Conservation (phyloP, 805 yeast genomes). For the Danielozyma ontarioensis region DNA sequence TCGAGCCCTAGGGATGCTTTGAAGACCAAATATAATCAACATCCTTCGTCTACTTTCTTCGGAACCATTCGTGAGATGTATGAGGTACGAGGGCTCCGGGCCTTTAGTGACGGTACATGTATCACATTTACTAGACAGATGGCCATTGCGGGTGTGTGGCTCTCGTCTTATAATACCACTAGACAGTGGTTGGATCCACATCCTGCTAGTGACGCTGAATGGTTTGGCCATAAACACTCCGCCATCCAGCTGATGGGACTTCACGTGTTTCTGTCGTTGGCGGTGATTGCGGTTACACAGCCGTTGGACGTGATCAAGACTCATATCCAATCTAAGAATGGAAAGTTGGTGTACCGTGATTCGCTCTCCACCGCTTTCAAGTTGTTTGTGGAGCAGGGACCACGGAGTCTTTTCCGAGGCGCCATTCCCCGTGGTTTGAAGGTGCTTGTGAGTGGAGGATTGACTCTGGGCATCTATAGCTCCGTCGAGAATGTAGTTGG, state of each 20-base stretch:
- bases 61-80: constrained; percentile 64
- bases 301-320: constrained; percentile 87
- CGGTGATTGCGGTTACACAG: constrained; percentile 76
- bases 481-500: constrained; percentile 45
- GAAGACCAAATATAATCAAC: constrained; percentile 36
- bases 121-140: constrained; percentile 83
- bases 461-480: constrained; percentile 61
- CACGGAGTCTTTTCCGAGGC: constrained; percentile 29
- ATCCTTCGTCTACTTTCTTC: constrained; percentile 50
- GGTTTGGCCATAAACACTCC: constrained; percentile 43
- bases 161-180: constrained; percentile 74
- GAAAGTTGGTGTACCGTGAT: constrained; percentile 54
- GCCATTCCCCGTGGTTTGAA: constrained; percentile 60
- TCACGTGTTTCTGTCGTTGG: constrained; percentile 53
- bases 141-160: constrained; percentile 74
- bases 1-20: constrained; percentile 14
- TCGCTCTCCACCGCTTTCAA: constrained; percentile 40
- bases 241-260: constrained; percentile 46
- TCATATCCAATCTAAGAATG: constrained; percentile 74
- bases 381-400: constrained; percentile 27
- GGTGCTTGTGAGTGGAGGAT: constrained; percentile 66
- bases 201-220: constrained; percentile 18
- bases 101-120: constrained; percentile 76
- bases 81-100: constrained; percentile 63
- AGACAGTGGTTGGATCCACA: constrained; percentile 65